Percentiles rank a stretch among this genome's conserved stretches.
Evolutionary conservation across 2,329 filamentous ascomycete genomes (phyloP).

Genomic region (Pyrenophora teres): DNA sequence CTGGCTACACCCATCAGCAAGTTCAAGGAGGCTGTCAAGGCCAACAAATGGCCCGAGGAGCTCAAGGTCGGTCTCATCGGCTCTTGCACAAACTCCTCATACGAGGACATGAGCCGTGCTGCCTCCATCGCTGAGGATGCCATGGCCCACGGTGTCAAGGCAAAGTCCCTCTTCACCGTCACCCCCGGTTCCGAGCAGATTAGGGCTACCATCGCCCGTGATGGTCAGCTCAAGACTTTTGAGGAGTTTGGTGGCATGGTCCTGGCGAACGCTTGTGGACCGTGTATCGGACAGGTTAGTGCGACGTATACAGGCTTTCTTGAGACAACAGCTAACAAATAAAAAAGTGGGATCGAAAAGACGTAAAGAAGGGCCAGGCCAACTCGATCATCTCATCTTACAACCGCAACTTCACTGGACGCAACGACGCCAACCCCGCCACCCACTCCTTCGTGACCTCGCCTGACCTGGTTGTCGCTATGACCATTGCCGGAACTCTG

Average conservation of each 20-base stretch:
- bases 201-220: constrained; percentile 79
- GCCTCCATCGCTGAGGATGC: constrained; percentile 92
- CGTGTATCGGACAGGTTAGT: too few species aligned
- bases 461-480: constrained; percentile 84
- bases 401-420: constrained; percentile 99
- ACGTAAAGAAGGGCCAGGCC: constrained; percentile 59
- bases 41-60: constrained; percentile 94
- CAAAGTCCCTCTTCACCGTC: constrained; percentile 91
- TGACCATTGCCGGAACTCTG: constrained; percentile 81
- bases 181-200: constrained; percentile 98
- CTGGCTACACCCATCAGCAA: constrained; percentile 96
- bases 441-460: constrained; percentile 94
- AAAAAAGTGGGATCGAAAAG: too few species aligned
- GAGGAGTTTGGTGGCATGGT: constrained; percentile 96
- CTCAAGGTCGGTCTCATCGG: constrained; percentile 97
- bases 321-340: too few species aligned
- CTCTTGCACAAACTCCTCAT: constrained; percentile 93
- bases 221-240: constrained; percentile 90
- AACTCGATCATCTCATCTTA: constrained; percentile 99
- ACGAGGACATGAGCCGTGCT: constrained; percentile 90
- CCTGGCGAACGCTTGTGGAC: constrained; percentile 87
- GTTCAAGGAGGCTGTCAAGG: constrained; percentile 91
- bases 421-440: constrained; percentile 94
- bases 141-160: constrained; percentile 88
- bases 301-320: too few species aligned